These are phyloP conservation scores for Diplodia sapinea DNA, from an alignment of 2,329 filamentous ascomycete genomes.

Conservation along the genomic window DNA sequence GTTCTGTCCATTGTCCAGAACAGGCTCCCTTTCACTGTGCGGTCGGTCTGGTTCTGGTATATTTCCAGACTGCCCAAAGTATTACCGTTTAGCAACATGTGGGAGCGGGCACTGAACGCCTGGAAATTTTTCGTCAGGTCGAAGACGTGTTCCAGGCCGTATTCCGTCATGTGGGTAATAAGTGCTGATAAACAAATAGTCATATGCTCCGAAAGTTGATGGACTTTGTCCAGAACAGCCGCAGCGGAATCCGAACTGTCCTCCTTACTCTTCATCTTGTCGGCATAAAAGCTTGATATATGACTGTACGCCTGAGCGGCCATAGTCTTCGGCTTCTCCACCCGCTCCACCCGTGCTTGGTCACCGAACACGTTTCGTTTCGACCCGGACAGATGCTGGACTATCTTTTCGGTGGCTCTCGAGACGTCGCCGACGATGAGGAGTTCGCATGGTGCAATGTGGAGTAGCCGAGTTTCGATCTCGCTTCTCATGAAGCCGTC, in stretches of 20 bases:
- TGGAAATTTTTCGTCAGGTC: slow-evolving; percentile 97
- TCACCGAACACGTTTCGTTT: slow-evolving; percentile 92
- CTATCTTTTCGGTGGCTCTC: slow-evolving; percentile 87
- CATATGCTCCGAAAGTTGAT: slow-evolving; percentile 82
- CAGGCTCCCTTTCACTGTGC: slow-evolving; percentile 81
- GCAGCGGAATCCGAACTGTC: slow-evolving; percentile 52
- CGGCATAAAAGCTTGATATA: slow-evolving; percentile 90
- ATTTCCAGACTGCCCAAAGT: slow-evolving; percentile 93
- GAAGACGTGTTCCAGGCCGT: slow-evolving; percentile 93
- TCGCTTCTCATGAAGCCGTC: slow-evolving; percentile 98
- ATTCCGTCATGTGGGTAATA: slow-evolving; percentile 91
- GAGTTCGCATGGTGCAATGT: slow-evolving; percentile 95
- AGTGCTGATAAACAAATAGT: slow-evolving; percentile 94
- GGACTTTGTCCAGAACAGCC: slow-evolving; percentile 80
- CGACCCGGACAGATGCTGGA: slow-evolving; percentile 86
- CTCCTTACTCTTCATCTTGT: slow-evolving; percentile 69
- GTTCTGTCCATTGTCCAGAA: slow-evolving; percentile 97
- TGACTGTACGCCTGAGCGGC: slow-evolving; percentile 85
- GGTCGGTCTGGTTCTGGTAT: slow-evolving; percentile 92
- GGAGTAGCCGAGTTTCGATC: slow-evolving; percentile 90
- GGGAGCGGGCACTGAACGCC: slow-evolving; percentile 88
- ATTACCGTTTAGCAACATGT: slow-evolving; percentile 96
- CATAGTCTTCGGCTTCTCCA: slow-evolving; percentile 77
- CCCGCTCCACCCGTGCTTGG: slow-evolving; percentile 81
- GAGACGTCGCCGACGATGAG: slow-evolving; percentile 90